Evolutionary conservation across 768 basidiomycete species (phyloP).

Genomic region (Leccinum imitatum): DNA sequence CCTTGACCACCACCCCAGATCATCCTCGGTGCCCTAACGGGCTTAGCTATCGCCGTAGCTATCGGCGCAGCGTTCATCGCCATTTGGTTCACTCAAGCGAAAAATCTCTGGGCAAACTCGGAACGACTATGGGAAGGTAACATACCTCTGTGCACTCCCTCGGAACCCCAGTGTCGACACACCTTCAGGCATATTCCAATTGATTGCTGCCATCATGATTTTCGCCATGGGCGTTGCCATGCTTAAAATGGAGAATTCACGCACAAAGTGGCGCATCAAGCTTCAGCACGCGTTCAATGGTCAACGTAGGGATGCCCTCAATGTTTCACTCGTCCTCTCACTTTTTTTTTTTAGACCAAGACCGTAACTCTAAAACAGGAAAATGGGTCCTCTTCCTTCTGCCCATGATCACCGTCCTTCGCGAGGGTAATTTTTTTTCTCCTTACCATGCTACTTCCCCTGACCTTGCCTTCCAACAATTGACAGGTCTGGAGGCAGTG

Average conservation of each 20-base stretch:
- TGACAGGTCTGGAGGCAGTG: conserved; percentile 78
- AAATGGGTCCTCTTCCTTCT: conserved; percentile 90
- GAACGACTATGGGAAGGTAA: conserved; percentile 93
- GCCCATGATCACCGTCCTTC: conserved; percentile 87
- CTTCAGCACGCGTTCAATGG: conserved; percentile 74
- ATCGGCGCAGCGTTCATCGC: conserved; percentile 93
- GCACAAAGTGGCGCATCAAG: conserved; percentile 93
- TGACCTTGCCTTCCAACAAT: neutral
- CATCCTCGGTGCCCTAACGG: conserved; percentile 68
- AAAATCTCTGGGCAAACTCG: conserved; percentile 77
- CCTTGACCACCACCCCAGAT: conserved; percentile 46
- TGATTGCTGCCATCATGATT: conserved; percentile 78
- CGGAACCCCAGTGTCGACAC: neutral
- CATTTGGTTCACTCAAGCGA: conserved; percentile 91
- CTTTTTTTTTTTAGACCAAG: conserved; percentile 36
- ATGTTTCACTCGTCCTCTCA: neutral
- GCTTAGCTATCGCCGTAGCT: conserved; percentile 75
- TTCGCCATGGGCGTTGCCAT: conserved; percentile 93
- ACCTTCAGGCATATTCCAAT: conserved; percentile 58
- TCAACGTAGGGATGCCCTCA: conserved; percentile 40
- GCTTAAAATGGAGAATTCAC: conserved; percentile 93
- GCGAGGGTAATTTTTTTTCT: conserved; percentile 65
- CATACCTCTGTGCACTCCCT: neutral
- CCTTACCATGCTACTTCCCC: neutral
- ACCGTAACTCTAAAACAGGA: conserved; percentile 50